These are phyloP conservation scores for Bacidia rubella DNA, from an alignment of 495 filamentous ascomycete genomes.

Conservation along the genomic window DNA sequence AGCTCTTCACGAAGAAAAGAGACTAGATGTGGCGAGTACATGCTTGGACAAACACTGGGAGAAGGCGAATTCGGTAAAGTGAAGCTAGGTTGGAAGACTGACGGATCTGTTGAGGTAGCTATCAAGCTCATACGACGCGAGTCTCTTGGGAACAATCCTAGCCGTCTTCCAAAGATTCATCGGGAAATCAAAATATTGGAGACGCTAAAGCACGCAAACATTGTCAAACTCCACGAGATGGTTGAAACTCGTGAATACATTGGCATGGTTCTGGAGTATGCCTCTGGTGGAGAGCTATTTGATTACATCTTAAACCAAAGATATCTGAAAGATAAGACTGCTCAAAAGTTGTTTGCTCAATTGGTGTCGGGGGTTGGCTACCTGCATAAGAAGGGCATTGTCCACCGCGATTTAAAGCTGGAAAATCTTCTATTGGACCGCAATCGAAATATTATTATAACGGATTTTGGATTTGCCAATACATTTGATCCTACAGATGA, in stretches of 20 bases:
- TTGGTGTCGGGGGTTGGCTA: constrained; percentile 95
- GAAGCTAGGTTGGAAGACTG: constrained; percentile 97
- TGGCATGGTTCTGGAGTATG: constrained; percentile 96
- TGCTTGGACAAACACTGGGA: constrained; percentile 89
- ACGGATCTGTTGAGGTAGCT: constrained; percentile 76
- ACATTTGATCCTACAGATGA: constrained; percentile 87
- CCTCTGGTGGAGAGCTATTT: constrained; percentile 93
- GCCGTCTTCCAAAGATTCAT: constrained; percentile 87
- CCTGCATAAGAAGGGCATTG: constrained; percentile 97
- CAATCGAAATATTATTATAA: constrained; percentile 98
- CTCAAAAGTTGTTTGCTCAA: constrained; percentile 86
- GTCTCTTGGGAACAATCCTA: constrained; percentile 70
- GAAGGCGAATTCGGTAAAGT: constrained; percentile 99
- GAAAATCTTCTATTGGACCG: constrained; percentile 93
- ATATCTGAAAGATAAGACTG: constrained; percentile 85
- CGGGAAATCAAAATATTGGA: constrained; percentile 86
- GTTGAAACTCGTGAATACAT: constrained; percentile 92
- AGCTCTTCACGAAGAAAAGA: constrained; percentile 48
- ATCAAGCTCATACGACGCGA: constrained; percentile 97
- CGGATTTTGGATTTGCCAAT: constrained; percentile 98
- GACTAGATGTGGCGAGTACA: constrained; percentile 85
- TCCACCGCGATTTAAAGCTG: constrained; percentile 93
- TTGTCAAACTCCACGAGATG: constrained; percentile 96
- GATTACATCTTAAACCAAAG: constrained; percentile 96
- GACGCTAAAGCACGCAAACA: constrained; percentile 84